Percentiles rank a stretch among this genome's conserved stretches.
Evolutionary conservation across 2,329 filamentous ascomycete species (phyloP).

Genomic region (Metarhizium guizhouense): DNA sequence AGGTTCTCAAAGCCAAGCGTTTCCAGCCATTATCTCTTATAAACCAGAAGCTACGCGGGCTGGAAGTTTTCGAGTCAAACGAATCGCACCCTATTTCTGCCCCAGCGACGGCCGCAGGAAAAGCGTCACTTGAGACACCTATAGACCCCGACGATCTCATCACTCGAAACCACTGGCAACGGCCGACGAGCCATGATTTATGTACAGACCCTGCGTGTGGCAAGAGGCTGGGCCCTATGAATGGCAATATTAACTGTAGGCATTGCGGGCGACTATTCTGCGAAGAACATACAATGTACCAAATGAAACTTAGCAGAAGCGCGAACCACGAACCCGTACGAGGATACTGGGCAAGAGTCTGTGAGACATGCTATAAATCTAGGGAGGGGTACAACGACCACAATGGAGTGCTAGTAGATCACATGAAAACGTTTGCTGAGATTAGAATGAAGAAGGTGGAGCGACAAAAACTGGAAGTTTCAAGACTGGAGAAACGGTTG

Average conservation of each 20-base stretch:
- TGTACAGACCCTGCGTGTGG: slow-evolving; percentile 86
- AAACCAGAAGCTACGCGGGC: slow-evolving; percentile 85
- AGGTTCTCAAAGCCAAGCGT: slow-evolving; percentile 85
- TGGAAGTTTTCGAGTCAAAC: slow-evolving; percentile 92
- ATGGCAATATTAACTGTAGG: slow-evolving; percentile 84
- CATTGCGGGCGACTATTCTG: slow-evolving; percentile 92
- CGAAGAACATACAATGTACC: slow-evolving; percentile 98
- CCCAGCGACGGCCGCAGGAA: slow-evolving; percentile 24
- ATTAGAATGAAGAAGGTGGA: slow-evolving; percentile 74
- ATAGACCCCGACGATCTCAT: slow-evolving; percentile 85
- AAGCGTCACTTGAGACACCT: slow-evolving; percentile 30
- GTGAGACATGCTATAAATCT: slow-evolving; percentile 98
- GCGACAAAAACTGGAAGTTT: slow-evolving; percentile 77
- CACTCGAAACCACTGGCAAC: slow-evolving; percentile 83
- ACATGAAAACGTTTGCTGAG: slow-evolving; percentile 60
- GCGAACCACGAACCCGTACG: slow-evolving; percentile 84
- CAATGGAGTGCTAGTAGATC: slow-evolving; percentile 60
- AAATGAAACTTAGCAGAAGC: slow-evolving; percentile 91
- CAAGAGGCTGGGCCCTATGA: slow-evolving; percentile 67
- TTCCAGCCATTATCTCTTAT: slow-evolving; percentile 87
- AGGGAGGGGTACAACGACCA: slow-evolving; percentile 93
- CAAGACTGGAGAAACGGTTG: slow-evolving; percentile 81
- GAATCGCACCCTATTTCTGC: slow-evolving; percentile 42
- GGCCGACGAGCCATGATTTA: slow-evolving; percentile 59
- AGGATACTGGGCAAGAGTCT: slow-evolving; percentile 89